Base-by-base conservation (phyloP, 1,284 basidiomycete species). In the Bjerkandera adusta region DNA sequence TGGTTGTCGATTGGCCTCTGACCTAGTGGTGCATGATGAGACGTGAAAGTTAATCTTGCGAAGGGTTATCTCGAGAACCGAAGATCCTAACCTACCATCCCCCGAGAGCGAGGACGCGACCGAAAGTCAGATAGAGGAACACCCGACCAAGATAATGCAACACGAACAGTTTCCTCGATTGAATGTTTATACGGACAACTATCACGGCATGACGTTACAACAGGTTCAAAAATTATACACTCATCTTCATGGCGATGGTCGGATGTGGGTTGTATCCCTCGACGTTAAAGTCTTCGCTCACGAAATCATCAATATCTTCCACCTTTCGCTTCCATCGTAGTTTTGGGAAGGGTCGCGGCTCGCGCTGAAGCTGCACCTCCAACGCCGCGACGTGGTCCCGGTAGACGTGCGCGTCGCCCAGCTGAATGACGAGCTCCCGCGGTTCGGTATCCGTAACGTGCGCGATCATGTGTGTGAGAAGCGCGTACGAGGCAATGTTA, bases 321-420 rank as follows among this genome's bases (percentile, higher is more conserved):
- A 75, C 73, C 16, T 81, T 72, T 47, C 89, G 74, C 42, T 71
- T 78, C 77, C 87, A 92, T 25, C 70, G 66, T 30, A 99, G 65
- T 51, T 78, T 94, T 0, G 96, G 96, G 71, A 98, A 98, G 5
- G 80, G 68, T 36, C 79, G 75, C 5, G 96, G 95, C 52, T 83
- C 75, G 20, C 96, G 73, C 61, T 78, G 71, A 30, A 98, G 74
- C 67, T 99, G 96, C 25, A 77, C 73, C 62, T 89, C 71, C 26
- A 99, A 76, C 11, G 94, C 90, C 16, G 89, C 85, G 35, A 97
- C 79, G 60, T 99, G 97, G 62, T 99, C 92, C 37, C 78, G 75
- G 70, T 99, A 99, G 5, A 99, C 92, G 60, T 99, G 96, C 3
- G 96, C 94, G 59, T 99, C 96, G 5, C 96, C 96, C 59, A 99